Percentiles rank a stretch among this genome's conserved stretches.
Evolutionary conservation across 345 rosid genomes (phyloP).

Genomic region (Isatis tinctoria): DNA sequence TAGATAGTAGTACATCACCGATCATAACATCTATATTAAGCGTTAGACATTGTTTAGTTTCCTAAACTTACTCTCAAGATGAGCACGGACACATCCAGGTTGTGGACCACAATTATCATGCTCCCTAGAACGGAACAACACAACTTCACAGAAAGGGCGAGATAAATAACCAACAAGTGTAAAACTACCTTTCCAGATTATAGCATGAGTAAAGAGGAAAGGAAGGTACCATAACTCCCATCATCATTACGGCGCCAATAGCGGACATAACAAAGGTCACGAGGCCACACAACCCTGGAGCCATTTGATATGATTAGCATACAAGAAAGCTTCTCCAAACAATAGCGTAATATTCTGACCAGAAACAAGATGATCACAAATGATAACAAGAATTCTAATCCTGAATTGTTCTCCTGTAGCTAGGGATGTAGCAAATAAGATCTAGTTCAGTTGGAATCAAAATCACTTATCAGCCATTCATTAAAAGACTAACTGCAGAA

Average conservation of each 20-base stretch:
- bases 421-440: neutral
- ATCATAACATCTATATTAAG: neutral
- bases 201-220: slow-evolving; percentile 12
- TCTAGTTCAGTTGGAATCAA: neutral
- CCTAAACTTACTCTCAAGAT: slow-evolving; percentile 78
- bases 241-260: slow-evolving; percentile 99
- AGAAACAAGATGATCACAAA: slow-evolving; percentile 10
- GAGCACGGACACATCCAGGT: slow-evolving; percentile 97
- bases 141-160: slow-evolving; percentile 63
- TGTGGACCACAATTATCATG: slow-evolving; percentile 92
- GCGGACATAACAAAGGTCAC: slow-evolving; percentile 97
- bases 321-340: neutral
- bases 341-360: neutral
- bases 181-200: slow-evolving; percentile 10
- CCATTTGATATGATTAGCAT: slow-evolving; percentile 13
- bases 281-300: slow-evolving; percentile 94
- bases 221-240: slow-evolving; percentile 86
- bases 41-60: neutral
- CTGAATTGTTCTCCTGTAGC: neutral
- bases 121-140: slow-evolving; percentile 96
- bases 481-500: neutral
- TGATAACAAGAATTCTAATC: neutral
- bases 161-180: slow-evolving; percentile 22
- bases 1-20: neutral
- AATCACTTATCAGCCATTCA: neutral